Evolutionary conservation across 805 yeast species (phyloP).

Genomic region (Ogataea glucozyma): DNA sequence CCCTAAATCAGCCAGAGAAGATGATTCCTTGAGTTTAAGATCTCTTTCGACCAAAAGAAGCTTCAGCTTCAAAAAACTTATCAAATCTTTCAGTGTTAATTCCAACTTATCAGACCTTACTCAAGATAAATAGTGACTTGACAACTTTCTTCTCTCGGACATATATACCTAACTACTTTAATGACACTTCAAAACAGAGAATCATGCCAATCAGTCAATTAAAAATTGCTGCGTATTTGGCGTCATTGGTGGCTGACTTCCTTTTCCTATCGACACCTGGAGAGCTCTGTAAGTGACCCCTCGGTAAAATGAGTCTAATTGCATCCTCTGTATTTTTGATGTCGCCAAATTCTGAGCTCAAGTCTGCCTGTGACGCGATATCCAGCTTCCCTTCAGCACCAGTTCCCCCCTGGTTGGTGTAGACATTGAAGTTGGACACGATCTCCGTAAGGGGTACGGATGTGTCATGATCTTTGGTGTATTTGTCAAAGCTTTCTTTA

Average conservation of each 20-base stretch:
- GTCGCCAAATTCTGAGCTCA: constrained; percentile 70
- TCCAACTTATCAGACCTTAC: constrained; percentile 15
- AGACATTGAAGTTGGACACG: constrained; percentile 67
- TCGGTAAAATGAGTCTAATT: constrained; percentile 55
- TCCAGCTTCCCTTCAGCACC: constrained; percentile 75
- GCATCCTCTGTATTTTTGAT: constrained; percentile 49
- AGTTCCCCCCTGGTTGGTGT: constrained; percentile 53
- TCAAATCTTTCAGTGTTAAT: constrained; percentile 21
- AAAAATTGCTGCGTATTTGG: constrained; percentile 25
- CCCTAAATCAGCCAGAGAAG: background rate
- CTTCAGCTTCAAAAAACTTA: constrained; percentile 19
- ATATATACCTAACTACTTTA: constrained; percentile 6
- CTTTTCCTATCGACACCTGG: constrained; percentile 23
- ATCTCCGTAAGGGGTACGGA: constrained; percentile 57
- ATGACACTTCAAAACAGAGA: constrained; percentile 6
- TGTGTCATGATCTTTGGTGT: constrained; percentile 50
- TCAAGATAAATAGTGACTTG: constrained; percentile 3
- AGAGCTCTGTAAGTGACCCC: constrained; percentile 55
- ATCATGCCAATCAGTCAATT: too few relatives aligned
- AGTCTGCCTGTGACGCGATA: constrained; percentile 65
- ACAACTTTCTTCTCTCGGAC: background rate
- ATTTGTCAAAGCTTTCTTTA: constrained; percentile 47
- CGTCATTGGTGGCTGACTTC: constrained; percentile 46
- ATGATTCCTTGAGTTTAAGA: constrained; percentile 4
- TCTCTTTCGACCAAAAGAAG: constrained; percentile 14